phyloP scores from a whole-genome alignment of 306 rosid genomes.

The Vachellia pachyceras region DNA sequence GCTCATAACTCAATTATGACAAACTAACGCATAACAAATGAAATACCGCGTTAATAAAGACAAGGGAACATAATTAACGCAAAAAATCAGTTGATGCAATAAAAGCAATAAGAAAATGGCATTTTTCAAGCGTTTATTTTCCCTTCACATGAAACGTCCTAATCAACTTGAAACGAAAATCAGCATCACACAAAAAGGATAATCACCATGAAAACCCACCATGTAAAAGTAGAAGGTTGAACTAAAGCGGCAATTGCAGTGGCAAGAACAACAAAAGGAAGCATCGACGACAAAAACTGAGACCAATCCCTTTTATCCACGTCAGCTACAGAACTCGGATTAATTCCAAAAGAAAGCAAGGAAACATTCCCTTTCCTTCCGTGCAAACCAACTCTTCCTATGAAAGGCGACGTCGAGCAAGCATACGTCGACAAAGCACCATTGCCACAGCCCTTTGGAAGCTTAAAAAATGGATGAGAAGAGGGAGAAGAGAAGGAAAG shows the following conservation, averaged over 20 bases:
- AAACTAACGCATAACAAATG: too few species aligned
- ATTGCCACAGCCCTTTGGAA: constrained; percentile 31
- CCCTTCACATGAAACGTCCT: background rate
- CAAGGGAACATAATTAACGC: background rate
- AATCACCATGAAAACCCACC: constrained; percentile 50
- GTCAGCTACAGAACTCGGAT: constrained; percentile 41
- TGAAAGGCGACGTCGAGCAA: constrained; percentile 66
- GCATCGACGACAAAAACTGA: constrained; percentile 78
- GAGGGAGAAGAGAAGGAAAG: constrained; percentile 12
- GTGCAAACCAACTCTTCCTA: constrained; percentile 56
- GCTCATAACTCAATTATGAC: too few species aligned
- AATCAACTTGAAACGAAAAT: background rate
- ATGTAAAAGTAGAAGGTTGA: constrained; percentile 91
- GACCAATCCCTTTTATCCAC: constrained; percentile 56
- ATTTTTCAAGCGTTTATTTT: background rate
- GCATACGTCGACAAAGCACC: constrained; percentile 47
- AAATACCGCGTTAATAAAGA: background rate
- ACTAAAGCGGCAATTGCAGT: constrained; percentile 89
- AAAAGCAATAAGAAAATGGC: constrained; percentile 1
- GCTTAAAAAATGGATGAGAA: constrained; percentile 20
- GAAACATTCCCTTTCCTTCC: constrained; percentile 54
- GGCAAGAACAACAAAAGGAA: constrained; percentile 90
- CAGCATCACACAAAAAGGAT: background rate
- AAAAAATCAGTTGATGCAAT: background rate
- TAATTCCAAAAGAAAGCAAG: constrained; percentile 63